These are phyloP conservation scores for Selaginella moellendorffii DNA, from an alignment of 75 land plant species.

Conservation along the genomic window DNA sequence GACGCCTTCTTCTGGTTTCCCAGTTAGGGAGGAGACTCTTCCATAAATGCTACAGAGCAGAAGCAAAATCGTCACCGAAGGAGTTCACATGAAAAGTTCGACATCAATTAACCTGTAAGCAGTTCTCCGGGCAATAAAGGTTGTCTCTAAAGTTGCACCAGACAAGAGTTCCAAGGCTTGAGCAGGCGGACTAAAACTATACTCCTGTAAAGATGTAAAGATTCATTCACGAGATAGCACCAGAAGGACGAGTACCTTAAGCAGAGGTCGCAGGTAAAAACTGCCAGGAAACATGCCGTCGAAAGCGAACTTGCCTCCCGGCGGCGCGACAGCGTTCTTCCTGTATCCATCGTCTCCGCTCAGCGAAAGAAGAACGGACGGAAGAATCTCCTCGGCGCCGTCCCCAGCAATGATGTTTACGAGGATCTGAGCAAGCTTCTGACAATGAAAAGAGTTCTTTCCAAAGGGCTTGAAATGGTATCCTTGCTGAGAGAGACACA, in stretches of 20 bases:
- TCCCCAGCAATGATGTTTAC: constrained; percentile 43
- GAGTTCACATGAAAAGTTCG: not conserved
- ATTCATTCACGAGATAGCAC: not conserved
- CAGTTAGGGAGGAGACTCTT: constrained; percentile 48
- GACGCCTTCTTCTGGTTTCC: constrained; percentile 74
- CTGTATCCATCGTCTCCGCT: constrained; percentile 98
- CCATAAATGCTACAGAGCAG: constrained; percentile 53
- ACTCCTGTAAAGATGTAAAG: constrained; percentile 37
- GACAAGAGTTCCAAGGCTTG: constrained; percentile 79
- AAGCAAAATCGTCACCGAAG: not conserved
- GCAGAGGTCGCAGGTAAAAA: constrained; percentile 80
- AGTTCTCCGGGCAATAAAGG: constrained; percentile 65
- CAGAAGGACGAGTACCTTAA: constrained; percentile 41
- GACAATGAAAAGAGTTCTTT: constrained; percentile 56
- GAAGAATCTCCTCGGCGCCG: constrained; percentile 44
- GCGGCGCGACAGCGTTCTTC: constrained; percentile 56
- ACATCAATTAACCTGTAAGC: constrained; percentile 56
- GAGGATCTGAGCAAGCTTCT: constrained; percentile 75
- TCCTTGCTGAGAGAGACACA: not conserved
- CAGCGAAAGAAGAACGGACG: constrained; percentile 72
- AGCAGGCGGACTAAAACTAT: constrained; percentile 77
- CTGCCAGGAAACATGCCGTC: constrained; percentile 80
- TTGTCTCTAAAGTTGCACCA: constrained; percentile 54
- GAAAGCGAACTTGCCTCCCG: constrained; percentile 54
- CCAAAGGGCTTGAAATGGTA: constrained; percentile 18